Evolutionary conservation across 176 grass and related monocot genomes (phyloP), one percentile per base, ranked within the genome.

Genomic region (Rhynchospora pubera): DNA sequence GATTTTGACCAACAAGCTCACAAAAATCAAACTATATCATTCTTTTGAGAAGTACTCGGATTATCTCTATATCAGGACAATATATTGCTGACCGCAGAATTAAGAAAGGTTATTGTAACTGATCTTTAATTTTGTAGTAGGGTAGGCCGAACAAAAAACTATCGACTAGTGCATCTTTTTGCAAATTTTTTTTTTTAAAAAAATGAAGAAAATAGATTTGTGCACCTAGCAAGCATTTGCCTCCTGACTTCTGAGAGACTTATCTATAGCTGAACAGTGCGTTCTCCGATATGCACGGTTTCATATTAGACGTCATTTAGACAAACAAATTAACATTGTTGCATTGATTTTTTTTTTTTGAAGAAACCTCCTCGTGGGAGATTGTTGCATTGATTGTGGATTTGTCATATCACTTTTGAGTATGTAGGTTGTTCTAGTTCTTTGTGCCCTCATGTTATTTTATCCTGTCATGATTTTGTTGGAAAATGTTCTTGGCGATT

Each of bases 381-480:
- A n/a, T n/a, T n/a, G n/a, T n/a, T 72, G 68, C 9, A 73, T 26
- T 1, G 2, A 73, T 51, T 73, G 10, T 73, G 44, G 19, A 23
- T 65, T 73, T 73, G 69, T 73, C 69, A 73, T 74, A 26, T 74
- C 70, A 74, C 12, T 74, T 23, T 39, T 39, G 34, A 39, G 34
- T 39, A 39, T 39, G 48, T 51, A 51, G 48, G 48, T 11, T 51
- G 48, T 51, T 56, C 50, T 77, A 32, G 47, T 16, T 8, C 22
- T 51, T 4, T 26, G 70, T 77, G 72, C 24, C n/a, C n/a, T n/a
- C 32, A 32, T 2, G 8, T 45, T 45, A 45, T 44, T 69, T 69
- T 9, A 77, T 16, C 72, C 53, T 55, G 50, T 77, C 72, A 77
- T 77, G 48, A 77, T 77, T 55, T 14, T 15, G 5, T 74, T 26